Base-by-base conservation (phyloP, 495 filamentous ascomycete species). In the Podospora pseudopauciseta region DNA sequence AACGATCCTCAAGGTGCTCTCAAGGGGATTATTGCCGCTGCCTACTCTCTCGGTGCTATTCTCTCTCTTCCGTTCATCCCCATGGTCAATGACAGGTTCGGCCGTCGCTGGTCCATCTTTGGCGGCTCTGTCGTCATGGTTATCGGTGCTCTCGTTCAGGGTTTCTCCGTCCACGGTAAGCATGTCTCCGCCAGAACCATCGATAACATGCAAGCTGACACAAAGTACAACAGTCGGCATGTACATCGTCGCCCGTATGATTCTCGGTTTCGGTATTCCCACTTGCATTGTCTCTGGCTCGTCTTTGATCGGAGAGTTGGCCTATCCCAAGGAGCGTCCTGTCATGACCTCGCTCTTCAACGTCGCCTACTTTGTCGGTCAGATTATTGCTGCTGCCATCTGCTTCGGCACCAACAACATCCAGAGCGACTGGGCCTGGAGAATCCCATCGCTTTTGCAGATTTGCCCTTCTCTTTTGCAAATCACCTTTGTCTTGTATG, bases 311-410 rank as follows among this genome's bases (percentile, higher is more conserved):
- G 88, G 85, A 70, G 90, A 91, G 69, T 80, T 91, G 26, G 84
- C 81, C 0, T 86, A 90, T 74, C 90, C 89, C 20, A 89, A 87
- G 72, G 87, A 91, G 71, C 85, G 88, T 68, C 80, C 86, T 15
- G 82, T 89, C 55, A 73, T 92, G 68, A 91, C 87, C 4, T 88
- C 86, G 30, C 84, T 91, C 9, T 91, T 90, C 81, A 91, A 91
- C 74, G 84, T 80, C 18, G 80, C 84, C 6, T 91, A 87, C 76
- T 92, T 82, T 80, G 77, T 89, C 62, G 88, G 89, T 5, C 82
- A 86, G 65, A 85, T 90, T 60, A 77, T 85, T n/a, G 88, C 88
- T 9, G 86, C 87, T 0, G 84, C 81, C 18, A 85, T 90, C 19
- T 82, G 80, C 15, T 81, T 88, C 30, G 87, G 86, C 4, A 90